Evolutionary conservation across 106 monocot species (phyloP), one percentile per base, ranked within the genome.

Genomic region (Dioscorea dumetorum): DNA sequence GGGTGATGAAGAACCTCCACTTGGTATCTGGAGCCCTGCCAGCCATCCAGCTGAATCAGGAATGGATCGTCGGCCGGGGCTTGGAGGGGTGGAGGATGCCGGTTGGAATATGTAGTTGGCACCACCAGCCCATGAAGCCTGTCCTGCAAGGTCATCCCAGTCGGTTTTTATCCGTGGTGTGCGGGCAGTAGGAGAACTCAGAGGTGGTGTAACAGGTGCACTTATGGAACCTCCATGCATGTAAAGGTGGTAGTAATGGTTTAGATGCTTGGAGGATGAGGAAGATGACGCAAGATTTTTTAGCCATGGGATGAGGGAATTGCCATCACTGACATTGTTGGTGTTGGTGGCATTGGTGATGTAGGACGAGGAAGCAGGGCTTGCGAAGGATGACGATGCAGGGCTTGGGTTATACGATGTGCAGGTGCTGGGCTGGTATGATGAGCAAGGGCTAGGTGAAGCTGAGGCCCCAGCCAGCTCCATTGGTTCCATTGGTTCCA

Each of bases 261-360:
- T 81, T 16, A 76, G 79, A 17, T 72, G 64, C 11, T 61, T 58
- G 22, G 66, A 62, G 21, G 75, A 64, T 52, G 76, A 69, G 4
- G 85, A 81, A 11, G 87, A 60, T 14, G 86, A 86, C 4, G 90
- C 84, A 24, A 94, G 90, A 60, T 82, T 90, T 51, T 85, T 90
- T 22, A 94, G 87, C 94, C 90, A 94, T 19, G 94, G 94, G 22
- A 87, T 80, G 50, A 94, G 80, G 49, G 81, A 83, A 52, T 67
- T 83, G 60, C 74, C 71, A 50, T 87, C 87, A 0, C 71, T 33
- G 12, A 62, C 67, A 51, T 15, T 49, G 48, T 28, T 68, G 17
- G 57, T 33, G 50, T 49, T 79, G 66, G 73, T 70, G 67, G 53
- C 54, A 57, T 73, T 80, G 50, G 64, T 71, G 60, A 79, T 57